Evolutionary conservation across 2,329 filamentous ascomycete genomes (phyloP).

Genomic region (Cryphonectria nitschkei): DNA sequence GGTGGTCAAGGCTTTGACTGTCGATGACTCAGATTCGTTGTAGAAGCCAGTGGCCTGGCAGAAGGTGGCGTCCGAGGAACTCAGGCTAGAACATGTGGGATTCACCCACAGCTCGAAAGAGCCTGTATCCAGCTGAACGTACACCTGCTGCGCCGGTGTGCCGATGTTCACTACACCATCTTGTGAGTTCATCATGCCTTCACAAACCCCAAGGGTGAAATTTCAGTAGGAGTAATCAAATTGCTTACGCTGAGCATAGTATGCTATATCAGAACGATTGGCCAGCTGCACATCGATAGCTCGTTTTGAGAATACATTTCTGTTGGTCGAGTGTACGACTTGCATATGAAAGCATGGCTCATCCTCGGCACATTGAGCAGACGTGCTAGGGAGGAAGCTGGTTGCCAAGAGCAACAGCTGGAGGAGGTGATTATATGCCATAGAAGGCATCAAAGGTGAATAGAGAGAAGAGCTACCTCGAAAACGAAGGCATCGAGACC

Average conservation of each 20-base stretch:
- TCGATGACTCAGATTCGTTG: slow-evolving; percentile 46
- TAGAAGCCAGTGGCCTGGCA: slow-evolving; percentile 52
- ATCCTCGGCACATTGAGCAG: slow-evolving; percentile 32
- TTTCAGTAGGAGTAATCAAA: no score
- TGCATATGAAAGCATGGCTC: slow-evolving; percentile 44
- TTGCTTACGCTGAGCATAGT: slow-evolving; percentile 42
- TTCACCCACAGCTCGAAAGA: slow-evolving; percentile 68
- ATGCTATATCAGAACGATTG: slow-evolving; percentile 57
- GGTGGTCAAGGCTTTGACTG: slow-evolving; percentile 38
- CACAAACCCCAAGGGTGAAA: slow-evolving; percentile 38
- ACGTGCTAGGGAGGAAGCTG: slow-evolving; percentile 26
- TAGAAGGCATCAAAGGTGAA: slow-evolving; percentile 33
- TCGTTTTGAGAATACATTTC: slow-evolving; percentile 45
- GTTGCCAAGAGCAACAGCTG: slow-evolving; percentile 33
- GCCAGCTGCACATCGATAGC: slow-evolving; percentile 50
- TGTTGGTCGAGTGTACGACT: slow-evolving; percentile 49
- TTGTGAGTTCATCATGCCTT: slow-evolving; percentile 31
- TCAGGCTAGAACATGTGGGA: slow-evolving; percentile 56
- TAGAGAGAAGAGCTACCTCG: slow-evolving; percentile 22
- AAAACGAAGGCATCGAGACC: slow-evolving; percentile 28
- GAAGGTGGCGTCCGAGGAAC: slow-evolving; percentile 46
- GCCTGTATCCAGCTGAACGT: slow-evolving; percentile 61
- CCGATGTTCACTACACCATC: slow-evolving; percentile 50
- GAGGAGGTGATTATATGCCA: slow-evolving; percentile 35
- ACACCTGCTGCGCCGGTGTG: slow-evolving; percentile 56